Base-by-base conservation (phyloP, 2,329 filamentous ascomycete species). In the Diaporthe sp. region DNA sequence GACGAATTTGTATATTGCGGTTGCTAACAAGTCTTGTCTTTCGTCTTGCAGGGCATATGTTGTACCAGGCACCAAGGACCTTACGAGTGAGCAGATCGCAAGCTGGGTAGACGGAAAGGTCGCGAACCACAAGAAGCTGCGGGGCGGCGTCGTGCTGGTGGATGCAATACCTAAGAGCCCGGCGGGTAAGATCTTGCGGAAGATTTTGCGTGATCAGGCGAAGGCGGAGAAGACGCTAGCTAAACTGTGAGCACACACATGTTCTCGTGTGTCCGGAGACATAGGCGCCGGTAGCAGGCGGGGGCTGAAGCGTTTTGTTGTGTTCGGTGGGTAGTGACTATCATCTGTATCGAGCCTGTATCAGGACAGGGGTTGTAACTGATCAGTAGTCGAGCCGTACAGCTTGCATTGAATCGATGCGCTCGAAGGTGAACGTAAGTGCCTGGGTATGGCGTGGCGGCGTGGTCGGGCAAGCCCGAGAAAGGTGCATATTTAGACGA, bases 141-240 rank as follows among this genome's bases (percentile, higher is more conserved):
- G 84, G 10, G 84, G 84, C 55, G 84, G 84, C 34, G 81, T 85
- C 1, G 76, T 84, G 72, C 91, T 92, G 78, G 82, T 90, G 19
- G 85, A 88, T 31, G 87, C 86, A 75, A 88, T 93, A 37, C 92
- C 91, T 3, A 93, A 93, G 85, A 92, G 89, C 79, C 88, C 90
- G 1, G 89, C 88, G 76, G 91, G 92, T 4, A 93, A 93, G 86
- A 90, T 93, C 72, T 82, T 93, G 79, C 87, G 90, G 67, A 85
- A 90, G 37, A 81, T 92, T 9, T 81, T 93, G 79, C 88, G 86
- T 77, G 86, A 90, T 67, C 80, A 82, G 79, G 85, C 85, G 5
- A 83, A 82, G 79, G 81, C 77, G 80, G 81, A 81, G 76, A 78
- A 69, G 70, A 78, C 76, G 76, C 19, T 65, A 19, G 81, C 81